phyloP scores from a whole-genome alignment of 805 yeast species.

The Metschnikowia cerradonensis region DNA sequence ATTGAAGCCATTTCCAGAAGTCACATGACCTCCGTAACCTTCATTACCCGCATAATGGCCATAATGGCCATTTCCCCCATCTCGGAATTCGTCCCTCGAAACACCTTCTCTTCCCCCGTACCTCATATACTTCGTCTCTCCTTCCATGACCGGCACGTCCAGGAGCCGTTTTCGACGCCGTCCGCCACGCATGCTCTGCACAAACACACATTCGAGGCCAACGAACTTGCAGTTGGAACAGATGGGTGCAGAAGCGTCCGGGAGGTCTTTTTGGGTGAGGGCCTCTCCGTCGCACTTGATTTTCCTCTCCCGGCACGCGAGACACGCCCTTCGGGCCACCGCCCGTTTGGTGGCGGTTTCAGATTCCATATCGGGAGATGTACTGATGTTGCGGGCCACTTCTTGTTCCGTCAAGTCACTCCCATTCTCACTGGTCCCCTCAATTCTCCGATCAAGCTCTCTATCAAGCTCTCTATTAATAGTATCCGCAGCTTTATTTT shows the following conservation, averaged over 20 bases:
- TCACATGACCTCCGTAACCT: too few relatives aligned
- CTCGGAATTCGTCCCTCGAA: not conserved
- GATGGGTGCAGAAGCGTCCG: conserved; percentile 9
- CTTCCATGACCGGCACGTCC: not conserved
- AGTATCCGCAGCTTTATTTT: too few relatives aligned
- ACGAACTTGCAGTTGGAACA: conserved; percentile 50
- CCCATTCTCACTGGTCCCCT: too few relatives aligned
- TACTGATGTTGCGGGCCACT: too few relatives aligned
- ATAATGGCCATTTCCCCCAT: too few relatives aligned
- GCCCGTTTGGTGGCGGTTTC: conserved; percentile 25
- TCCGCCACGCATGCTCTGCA: conserved; percentile 56
- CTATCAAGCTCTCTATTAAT: too few relatives aligned
- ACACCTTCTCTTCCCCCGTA: too few relatives aligned
- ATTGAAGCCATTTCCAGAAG: too few relatives aligned
- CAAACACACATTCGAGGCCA: conserved; percentile 51
- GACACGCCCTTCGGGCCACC: conserved; percentile 60
- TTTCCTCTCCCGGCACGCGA: conserved; percentile 61
- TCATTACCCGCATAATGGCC: too few relatives aligned
- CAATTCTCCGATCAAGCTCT: too few relatives aligned
- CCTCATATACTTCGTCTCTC: not conserved
- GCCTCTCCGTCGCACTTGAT: conserved; percentile 63
- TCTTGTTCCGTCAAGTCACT: too few relatives aligned
- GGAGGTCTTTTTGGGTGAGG: not conserved
- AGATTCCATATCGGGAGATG: not conserved
- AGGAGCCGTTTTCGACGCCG: conserved; percentile 34